Evolutionary conservation across 2,329 filamentous ascomycete species (phyloP).

Genomic region (Trichoderma koningii): DNA sequence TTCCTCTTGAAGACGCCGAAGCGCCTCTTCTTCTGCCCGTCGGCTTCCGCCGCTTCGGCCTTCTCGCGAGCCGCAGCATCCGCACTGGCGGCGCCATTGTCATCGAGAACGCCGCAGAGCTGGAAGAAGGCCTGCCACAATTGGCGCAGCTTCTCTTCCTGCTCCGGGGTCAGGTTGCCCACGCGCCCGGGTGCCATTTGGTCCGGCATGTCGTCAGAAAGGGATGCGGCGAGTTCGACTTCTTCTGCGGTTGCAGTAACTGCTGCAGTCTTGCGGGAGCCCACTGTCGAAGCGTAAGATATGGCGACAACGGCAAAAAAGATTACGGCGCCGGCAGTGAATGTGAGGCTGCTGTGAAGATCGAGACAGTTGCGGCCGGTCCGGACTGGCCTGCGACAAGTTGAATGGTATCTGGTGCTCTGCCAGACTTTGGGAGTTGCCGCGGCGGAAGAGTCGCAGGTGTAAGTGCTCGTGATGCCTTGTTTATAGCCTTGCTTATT

Average conservation of each 20-base stretch:
- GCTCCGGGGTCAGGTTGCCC: constrained; percentile 83
- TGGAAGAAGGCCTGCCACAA: constrained; percentile 79
- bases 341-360: constrained; percentile 14
- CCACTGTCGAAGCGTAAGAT: background rate
- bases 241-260: background rate
- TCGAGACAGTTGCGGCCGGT: constrained; percentile 3
- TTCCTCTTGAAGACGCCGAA: constrained; percentile 69
- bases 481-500: constrained; percentile 4
- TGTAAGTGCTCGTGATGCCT: background rate
- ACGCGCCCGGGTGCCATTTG: constrained; percentile 68
- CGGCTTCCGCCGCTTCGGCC: constrained; percentile 33
- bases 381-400: background rate
- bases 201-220: constrained; percentile 13
- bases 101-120: constrained; percentile 64
- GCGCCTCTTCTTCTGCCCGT: constrained; percentile 71
- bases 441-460: background rate
- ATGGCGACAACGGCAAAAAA: constrained; percentile 4
- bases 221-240: background rate
- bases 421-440: background rate
- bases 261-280: background rate
- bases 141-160: constrained; percentile 85
- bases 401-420: background rate
- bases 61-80: constrained; percentile 28
- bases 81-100: constrained; percentile 31
- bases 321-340: constrained; percentile 2